These are phyloP conservation scores for Aspergillus niger DNA, from an alignment of 2,329 filamentous ascomycete species.

Conservation along the genomic window DNA sequence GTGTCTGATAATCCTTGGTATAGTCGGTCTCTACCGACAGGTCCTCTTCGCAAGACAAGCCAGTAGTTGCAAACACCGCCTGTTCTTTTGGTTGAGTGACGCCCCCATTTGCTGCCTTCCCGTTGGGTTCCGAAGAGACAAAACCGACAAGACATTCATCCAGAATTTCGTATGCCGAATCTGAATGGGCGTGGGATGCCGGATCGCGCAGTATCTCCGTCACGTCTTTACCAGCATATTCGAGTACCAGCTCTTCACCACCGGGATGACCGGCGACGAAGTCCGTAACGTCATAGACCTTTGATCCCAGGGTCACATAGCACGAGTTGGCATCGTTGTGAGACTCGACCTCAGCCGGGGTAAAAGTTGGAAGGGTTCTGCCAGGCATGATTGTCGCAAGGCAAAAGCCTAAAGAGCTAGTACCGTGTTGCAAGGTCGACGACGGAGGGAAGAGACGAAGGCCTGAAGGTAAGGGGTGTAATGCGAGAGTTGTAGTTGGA, in stretches of 20 bases:
- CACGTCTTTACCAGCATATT: constrained; percentile 88
- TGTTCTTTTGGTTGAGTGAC: constrained; percentile 30
- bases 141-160: constrained; percentile 86
- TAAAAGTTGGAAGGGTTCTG: constrained; percentile 79
- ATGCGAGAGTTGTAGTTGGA: constrained; percentile 14
- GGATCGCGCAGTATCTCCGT: constrained; percentile 79
- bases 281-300: constrained; percentile 92
- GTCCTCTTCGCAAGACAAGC: constrained; percentile 87
- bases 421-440: neutral
- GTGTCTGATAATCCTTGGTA: constrained; percentile 73
- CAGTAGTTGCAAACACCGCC: constrained; percentile 62
- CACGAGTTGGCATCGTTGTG: constrained; percentile 82
- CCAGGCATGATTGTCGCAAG: constrained; percentile 65
- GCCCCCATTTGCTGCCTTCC: constrained; percentile 47
- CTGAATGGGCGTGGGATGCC: constrained; percentile 80
- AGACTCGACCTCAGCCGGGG: constrained; percentile 74
- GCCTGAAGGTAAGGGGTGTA: constrained; percentile 1
- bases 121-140: constrained; percentile 62
- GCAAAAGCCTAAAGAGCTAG: constrained; percentile 6
- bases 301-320: constrained; percentile 86
- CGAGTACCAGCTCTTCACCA: constrained; percentile 81
- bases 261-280: constrained; percentile 91
- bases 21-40: constrained; percentile 82
- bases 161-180: constrained; percentile 92
- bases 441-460: constrained; percentile 1